phyloP scores from a whole-genome alignment of 73 alveolate genomes.

The Paramecium octaurelia region DNA sequence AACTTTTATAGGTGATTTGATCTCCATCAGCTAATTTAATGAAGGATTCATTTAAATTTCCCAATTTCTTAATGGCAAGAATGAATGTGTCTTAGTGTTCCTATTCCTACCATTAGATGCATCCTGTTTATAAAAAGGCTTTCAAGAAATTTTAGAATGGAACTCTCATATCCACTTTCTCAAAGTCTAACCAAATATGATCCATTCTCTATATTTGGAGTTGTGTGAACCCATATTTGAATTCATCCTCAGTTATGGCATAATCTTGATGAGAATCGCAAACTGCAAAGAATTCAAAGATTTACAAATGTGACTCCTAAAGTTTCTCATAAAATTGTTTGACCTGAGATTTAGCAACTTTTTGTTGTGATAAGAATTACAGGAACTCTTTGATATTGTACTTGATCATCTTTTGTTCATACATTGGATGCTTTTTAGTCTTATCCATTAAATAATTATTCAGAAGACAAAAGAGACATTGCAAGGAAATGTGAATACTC shows the following conservation, averaged over 20 bases:
- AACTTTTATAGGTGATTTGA: constrained; percentile 12
- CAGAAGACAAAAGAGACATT: background rate
- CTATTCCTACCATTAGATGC: background rate
- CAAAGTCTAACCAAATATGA: background rate
- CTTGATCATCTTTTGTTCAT: background rate
- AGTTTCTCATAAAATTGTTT: constrained; percentile 13
- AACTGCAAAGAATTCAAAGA: constrained; percentile 38
- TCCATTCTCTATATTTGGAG: background rate
- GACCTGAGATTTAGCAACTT: background rate
- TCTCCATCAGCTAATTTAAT: background rate
- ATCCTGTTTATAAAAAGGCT: background rate
- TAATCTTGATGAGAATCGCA: constrained; percentile 42
- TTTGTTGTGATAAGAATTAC: background rate
- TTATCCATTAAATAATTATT: background rate
- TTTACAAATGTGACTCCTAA: background rate
- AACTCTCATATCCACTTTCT: background rate
- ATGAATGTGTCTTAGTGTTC: background rate
- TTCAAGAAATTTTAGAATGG: constrained; percentile 22
- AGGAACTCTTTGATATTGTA: background rate
- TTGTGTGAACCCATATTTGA: background rate
- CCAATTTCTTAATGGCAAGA: background rate
- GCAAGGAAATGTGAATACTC: background rate
- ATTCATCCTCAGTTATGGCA: constrained; percentile 33
- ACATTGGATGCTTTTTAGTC: background rate
- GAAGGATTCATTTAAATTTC: constrained; percentile 43